Evolutionary conservation across 352 stramenopile genomes (phyloP), one percentile per base, ranked within the genome.

Genomic region (Peronospora destructor): DNA sequence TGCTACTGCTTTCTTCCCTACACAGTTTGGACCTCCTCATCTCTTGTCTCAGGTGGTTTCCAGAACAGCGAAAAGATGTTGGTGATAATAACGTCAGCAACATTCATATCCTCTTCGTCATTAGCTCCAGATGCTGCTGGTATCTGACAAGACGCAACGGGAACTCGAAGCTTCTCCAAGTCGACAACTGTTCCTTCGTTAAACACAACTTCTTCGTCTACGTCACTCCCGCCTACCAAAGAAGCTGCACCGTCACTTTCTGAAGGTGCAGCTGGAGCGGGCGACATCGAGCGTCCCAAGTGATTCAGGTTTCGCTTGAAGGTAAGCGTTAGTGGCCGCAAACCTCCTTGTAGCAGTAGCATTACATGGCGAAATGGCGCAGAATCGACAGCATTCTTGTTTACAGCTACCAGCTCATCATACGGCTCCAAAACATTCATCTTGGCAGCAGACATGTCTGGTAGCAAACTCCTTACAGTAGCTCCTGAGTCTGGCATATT

Each of bases 61-160:
- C 82, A 93, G 33, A 91, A 87, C 8, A 93, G 63, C 12, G 82
- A 88, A 55, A 93, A 93, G 4, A 93, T 53, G 53, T 84, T 87
- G 13, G 77, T 87, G 64, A 93, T 88, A 52, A 93, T 87, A 21
- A 78, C 68, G 56, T 93, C 82, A 4, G 82, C 79, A 12, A 91
- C 59, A 23, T 74, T 74, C 37, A 73, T 69, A 16, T 82, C 69
- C 6, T 76, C 71, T 16, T 76, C 69, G 12, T 54, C 47, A 1
- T 49, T 21, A 17, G 10, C n/a, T 14, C 17, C 35, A 44, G 14
- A 2, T 36, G 11, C 37, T 37, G 40, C 42, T 19, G 11, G 28
- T 33, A 25, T 46, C 7, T 19, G 48, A 35, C 25, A 19, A 25
- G 25, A 30, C 13, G 19, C 40, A 34, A 45, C 40, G 2, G 45